A percentile compares a stretch with the other conserved stretches of the same genome.
phyloP scores from a whole-genome alignment of 2,329 filamentous ascomycete species.

The Cercospora citrullina region DNA sequence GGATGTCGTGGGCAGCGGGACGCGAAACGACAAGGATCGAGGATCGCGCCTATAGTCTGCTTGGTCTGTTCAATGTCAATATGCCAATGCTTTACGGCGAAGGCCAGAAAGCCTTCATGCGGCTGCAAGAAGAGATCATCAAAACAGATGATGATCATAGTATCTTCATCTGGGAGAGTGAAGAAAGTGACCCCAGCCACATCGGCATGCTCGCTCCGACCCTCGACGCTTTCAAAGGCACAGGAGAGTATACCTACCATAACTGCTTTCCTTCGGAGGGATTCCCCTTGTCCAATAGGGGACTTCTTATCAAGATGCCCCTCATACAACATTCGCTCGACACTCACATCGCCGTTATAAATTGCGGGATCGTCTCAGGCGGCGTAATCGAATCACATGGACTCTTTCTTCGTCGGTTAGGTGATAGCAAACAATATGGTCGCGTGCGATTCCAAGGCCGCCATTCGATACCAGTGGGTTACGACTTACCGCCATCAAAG shows the following conservation, averaged over 20 bases:
- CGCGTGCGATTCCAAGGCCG: not conserved
- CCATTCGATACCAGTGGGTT: not conserved
- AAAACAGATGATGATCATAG: not conserved
- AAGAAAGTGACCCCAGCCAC: not conserved
- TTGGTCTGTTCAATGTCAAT: not conserved
- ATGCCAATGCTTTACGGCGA: constrained; percentile 5
- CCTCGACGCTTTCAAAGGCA: not conserved
- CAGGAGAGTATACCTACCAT: not conserved
- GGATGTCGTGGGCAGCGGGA: not conserved
- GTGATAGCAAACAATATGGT: not conserved
- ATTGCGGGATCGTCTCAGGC: not conserved
- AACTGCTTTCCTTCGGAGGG: not conserved
- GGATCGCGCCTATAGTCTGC: not conserved
- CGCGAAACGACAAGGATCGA: not conserved
- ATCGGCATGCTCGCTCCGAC: not conserved
- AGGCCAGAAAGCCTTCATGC: not conserved
- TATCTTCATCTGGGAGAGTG: not conserved
- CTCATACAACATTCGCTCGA: not conserved
- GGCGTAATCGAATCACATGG: too few species aligned
- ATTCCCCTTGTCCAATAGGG: not conserved
- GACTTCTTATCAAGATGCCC: not conserved
- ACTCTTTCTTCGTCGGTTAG: not conserved
- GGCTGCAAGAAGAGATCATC: not conserved
- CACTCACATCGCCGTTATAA: not conserved
- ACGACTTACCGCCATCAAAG: not conserved